phyloP scores from a whole-genome alignment of 805 yeast species.

The Starmerella stigmatis region DNA sequence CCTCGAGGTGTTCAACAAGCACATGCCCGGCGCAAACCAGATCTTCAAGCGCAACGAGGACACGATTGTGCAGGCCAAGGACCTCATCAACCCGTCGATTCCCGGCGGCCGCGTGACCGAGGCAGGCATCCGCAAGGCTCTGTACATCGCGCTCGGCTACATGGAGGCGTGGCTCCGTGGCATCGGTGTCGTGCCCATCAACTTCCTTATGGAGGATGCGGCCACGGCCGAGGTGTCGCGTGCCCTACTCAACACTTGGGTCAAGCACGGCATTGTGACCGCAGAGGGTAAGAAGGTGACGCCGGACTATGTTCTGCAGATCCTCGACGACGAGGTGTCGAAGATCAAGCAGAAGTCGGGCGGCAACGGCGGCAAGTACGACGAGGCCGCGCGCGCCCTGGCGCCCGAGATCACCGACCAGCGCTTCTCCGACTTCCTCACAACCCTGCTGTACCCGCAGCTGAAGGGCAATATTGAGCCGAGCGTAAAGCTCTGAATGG shows the following conservation, averaged over 20 bases:
- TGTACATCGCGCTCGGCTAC: conserved; percentile 55
- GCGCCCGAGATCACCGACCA: conserved; percentile 57
- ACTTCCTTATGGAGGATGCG: conserved; percentile 68
- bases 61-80: conserved; percentile 44
- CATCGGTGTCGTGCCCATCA: conserved; percentile 62
- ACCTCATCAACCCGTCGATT: conserved; percentile 50
- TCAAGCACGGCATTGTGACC: conserved; percentile 48
- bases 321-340: conserved; percentile 46
- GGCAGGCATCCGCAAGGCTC: conserved; percentile 53
- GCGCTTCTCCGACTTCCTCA: conserved; percentile 54
- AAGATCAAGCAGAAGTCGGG: conserved; percentile 39
- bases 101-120: conserved; percentile 53
- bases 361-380: conserved; percentile 41
- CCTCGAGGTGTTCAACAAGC: conserved; percentile 56
- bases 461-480: conserved; percentile 32
- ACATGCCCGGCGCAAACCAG: conserved; percentile 68
- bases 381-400: conserved; percentile 46
- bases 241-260: conserved; percentile 67
- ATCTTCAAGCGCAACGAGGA: conserved; percentile 44
- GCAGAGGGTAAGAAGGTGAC: conserved; percentile 46
- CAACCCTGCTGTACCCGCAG: conserved; percentile 49
- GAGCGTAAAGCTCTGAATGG: conserved; percentile 26
- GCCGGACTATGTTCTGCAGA: conserved; percentile 40
- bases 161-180: conserved; percentile 69
- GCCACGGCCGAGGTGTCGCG: conserved; percentile 73